Conservation (phyloP, 345 rosid species). For the Eucalyptus sp. region DNA sequence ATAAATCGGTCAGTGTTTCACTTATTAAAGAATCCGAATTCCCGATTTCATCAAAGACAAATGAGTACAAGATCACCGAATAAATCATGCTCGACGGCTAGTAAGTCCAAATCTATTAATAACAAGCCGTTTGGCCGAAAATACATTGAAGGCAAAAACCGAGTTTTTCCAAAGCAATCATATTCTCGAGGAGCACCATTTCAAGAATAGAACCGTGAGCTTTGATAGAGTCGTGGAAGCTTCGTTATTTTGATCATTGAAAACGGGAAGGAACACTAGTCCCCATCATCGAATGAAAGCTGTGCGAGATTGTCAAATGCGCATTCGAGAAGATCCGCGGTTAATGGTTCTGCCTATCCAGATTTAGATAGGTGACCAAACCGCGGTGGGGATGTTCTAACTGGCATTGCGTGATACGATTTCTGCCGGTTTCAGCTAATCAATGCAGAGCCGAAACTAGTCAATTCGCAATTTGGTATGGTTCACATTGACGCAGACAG, state of each 20-base stretch:
- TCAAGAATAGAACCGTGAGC: background rate
- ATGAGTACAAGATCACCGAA: background rate
- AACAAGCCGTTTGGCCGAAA: background rate
- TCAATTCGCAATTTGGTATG: background rate
- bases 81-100: fast-evolving
- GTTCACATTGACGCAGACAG: background rate
- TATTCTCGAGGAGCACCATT: background rate
- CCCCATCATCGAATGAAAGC: background rate
- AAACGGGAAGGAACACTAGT: background rate
- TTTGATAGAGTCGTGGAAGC: background rate
- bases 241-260: background rate
- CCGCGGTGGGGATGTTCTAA: background rate
- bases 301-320: background rate
- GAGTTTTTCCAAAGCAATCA: too few relatives aligned
- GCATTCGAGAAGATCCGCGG: background rate
- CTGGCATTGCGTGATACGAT: background rate
- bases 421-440: background rate
- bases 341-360: background rate
- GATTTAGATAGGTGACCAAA: background rate
- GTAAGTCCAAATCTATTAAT: background rate
- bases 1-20: fast-evolving
- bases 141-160: fast-evolving
- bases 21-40: background rate
- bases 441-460: background rate
- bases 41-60: background rate